phyloP scores from a whole-genome alignment of 208 protist species.

The Acanthamoeba royreba region DNA sequence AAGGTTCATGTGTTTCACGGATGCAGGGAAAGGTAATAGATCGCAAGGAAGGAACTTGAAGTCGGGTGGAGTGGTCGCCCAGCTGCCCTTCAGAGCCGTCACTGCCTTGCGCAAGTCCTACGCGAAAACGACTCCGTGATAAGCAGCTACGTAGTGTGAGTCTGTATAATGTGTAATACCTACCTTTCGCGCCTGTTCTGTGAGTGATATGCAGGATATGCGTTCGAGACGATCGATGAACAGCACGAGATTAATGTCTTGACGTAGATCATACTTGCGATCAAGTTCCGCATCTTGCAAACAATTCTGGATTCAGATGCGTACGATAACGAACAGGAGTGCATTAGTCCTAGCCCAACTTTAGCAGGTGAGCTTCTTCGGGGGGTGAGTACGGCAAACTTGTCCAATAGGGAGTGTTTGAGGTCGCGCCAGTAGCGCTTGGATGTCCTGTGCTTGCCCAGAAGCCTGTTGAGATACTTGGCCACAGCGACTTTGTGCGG shows the following conservation, averaged over 20 bases:
- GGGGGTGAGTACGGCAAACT: not conserved
- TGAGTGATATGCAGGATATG: not conserved
- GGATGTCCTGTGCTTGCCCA: not conserved
- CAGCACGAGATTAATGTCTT: not conserved
- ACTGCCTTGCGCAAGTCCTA: not conserved
- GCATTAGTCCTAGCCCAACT: too few relatives aligned
- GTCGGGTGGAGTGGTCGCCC: not conserved
- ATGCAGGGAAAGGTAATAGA: not conserved
- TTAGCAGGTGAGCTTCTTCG: too few relatives aligned
- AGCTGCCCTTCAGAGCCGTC: not conserved
- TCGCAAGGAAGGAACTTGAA: constrained; percentile 15
- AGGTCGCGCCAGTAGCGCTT: not conserved
- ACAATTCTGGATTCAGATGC: not conserved
- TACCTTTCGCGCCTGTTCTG: not conserved
- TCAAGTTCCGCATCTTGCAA: not conserved
- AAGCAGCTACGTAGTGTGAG: too few relatives aligned
- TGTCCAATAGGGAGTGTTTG: not conserved
- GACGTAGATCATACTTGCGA: not conserved
- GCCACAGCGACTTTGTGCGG: not conserved
- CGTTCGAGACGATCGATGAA: not conserved
- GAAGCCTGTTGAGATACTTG: not conserved
- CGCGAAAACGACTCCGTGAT: too few relatives aligned
- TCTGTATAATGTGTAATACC: too few relatives aligned
- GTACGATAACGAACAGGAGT: too few relatives aligned
- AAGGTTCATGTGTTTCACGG: constrained; percentile 14